Evolutionary conservation across 139 green algal species (phyloP), one percentile per base, ranked within the genome.

Genomic region (Dunaliella primolecta): DNA sequence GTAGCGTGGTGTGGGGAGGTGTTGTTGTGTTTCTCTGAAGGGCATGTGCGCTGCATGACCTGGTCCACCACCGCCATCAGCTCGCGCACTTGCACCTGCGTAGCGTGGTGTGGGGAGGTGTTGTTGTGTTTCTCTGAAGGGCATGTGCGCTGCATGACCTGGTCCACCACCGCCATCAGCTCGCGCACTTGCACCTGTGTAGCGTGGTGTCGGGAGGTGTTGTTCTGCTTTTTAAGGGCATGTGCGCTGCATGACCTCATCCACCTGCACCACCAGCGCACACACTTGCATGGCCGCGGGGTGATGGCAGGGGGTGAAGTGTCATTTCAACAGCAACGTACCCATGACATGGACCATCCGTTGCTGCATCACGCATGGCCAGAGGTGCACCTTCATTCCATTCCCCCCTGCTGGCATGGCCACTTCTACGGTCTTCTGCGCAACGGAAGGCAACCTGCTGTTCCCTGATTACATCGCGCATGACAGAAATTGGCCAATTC

Each of bases 1-100:
- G 38, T 32, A 38, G 7, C 7, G 7, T 7, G 7, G 46, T 64
- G 46, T 64, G 46, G 7, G 46, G 7, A 15, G 7, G 46, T 64
- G 46, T 64, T 7, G 7, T 7, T 64, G 46, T 64, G 46, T 64
- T 7, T 64, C n/a, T n/a, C n/a, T n/a, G n/a, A n/a, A n/a, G n/a
- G n/a, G n/a, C n/a, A n/a, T n/a, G n/a, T 46, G 21, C 80, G n/a
- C 20, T 56, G 24, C 89, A 85, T 85, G 0, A 93, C 75, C 75
- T 93, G 88, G 56, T 91, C 85, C 38, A 92, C 90, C 34, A 93
- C 71, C 82, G 80, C 78, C 55, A 87, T 89, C 82, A 76, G 72
- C 85, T 64, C 23, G 20, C 34, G 46, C 29, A 64, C 64, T 71
- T 27, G 31, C 30, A 29, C 29, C 74, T 57, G 30, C 36, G 38